phyloP scores from a whole-genome alignment of 2,329 filamentous ascomycete species.

The Aspergillus felis region DNA sequence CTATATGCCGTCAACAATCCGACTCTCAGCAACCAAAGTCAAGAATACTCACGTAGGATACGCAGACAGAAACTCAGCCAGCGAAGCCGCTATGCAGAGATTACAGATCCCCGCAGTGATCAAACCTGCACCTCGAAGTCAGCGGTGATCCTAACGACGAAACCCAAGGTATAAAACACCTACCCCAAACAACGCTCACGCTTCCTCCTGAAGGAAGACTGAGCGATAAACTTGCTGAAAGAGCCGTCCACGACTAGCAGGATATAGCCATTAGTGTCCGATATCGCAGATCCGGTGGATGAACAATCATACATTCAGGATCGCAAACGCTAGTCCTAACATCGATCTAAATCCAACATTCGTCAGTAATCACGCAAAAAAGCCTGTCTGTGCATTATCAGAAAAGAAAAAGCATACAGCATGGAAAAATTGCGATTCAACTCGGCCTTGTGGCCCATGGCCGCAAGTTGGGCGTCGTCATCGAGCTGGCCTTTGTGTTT shows the following conservation, averaged over 20 bases:
- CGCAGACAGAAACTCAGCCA: conserved; percentile 68
- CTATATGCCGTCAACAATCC: conserved; percentile 18
- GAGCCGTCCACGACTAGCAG: conserved; percentile 55
- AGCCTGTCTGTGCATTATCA: too few relatives aligned
- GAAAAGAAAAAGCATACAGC: conserved; percentile 29
- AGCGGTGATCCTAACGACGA: neutral
- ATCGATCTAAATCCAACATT: conserved; percentile 42
- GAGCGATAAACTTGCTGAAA: conserved; percentile 55
- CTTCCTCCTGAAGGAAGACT: conserved; percentile 68
- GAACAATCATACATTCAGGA: conserved; percentile 47
- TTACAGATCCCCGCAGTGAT: conserved; percentile 64
- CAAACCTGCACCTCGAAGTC: conserved; percentile 32
- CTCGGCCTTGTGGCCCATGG: conserved; percentile 56
- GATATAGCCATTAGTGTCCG: neutral
- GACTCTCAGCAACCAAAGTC: neutral
- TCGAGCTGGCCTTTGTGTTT: conserved; percentile 19
- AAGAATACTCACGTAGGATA: conserved; percentile 48
- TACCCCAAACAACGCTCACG: conserved; percentile 70
- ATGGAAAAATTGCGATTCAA: conserved; percentile 56
- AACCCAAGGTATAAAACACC: neutral
- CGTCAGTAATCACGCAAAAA: neutral
- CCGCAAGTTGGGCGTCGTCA: conserved; percentile 51
- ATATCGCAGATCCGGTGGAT: neutral
- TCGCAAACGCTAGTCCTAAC: conserved; percentile 60
- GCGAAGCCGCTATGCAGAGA: conserved; percentile 62